Conservation (phyloP, 352 stramenopile species). For the Blastocystis sp. region DNA sequence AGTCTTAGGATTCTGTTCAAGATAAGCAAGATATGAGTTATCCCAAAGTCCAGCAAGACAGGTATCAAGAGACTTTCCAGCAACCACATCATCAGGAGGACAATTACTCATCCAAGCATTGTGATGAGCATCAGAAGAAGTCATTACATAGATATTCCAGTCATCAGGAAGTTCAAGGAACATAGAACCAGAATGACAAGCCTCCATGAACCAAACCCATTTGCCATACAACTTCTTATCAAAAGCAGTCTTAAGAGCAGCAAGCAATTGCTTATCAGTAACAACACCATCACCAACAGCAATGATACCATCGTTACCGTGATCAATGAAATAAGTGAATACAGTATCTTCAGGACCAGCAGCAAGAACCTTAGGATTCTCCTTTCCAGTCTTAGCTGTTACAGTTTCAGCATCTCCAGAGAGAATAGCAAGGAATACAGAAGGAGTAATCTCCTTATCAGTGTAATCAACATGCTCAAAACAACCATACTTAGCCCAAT, state of each 20-base stretch:
- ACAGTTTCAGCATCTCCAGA: constrained; percentile 33
- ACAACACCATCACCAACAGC: background rate
- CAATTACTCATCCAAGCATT: constrained; percentile 42
- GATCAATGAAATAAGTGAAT: constrained; percentile 62
- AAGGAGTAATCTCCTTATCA: background rate
- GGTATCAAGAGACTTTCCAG: background rate
- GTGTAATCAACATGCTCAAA: constrained; percentile 54
- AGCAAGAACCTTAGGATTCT: constrained; percentile 58
- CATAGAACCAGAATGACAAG: constrained; percentile 51
- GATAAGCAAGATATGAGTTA: constrained; percentile 18
- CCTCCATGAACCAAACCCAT: constrained; percentile 60
- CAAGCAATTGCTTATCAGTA: background rate
- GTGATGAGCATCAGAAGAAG: constrained; percentile 15
- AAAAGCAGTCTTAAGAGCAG: background rate
- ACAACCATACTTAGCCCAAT: constrained; percentile 57
- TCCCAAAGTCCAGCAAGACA: constrained; percentile 51
- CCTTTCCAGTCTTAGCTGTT: background rate
- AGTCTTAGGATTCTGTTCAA: background rate
- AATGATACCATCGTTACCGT: constrained; percentile 49
- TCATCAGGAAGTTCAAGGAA: constrained; percentile 6
- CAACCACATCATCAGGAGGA: constrained; percentile 27
- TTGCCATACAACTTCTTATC: constrained; percentile 45
- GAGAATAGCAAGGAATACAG: constrained; percentile 24
- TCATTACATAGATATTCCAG: constrained; percentile 21
- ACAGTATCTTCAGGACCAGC: no score